Conservation (phyloP, 2,329 filamentous ascomycete genomes). For the Falciphora oryzae region DNA sequence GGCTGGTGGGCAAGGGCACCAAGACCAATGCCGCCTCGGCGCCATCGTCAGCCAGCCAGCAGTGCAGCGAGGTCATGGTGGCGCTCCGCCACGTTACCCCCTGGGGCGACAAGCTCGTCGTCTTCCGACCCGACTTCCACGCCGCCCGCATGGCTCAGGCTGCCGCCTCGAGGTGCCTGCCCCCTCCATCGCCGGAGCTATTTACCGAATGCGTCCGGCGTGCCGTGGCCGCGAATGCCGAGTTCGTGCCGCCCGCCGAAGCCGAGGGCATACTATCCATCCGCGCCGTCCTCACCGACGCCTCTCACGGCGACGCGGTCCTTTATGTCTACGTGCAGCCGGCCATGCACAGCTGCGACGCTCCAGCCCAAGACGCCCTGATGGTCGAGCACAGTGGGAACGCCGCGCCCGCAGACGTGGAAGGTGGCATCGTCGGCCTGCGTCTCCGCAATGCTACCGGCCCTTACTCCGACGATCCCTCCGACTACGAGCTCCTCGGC, state of each 20-base stretch:
- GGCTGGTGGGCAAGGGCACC: not conserved
- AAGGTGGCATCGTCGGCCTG: not conserved
- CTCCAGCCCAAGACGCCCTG: not conserved
- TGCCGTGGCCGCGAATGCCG: not conserved
- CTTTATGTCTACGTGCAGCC: not conserved
- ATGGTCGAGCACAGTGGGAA: not conserved
- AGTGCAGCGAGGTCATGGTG: not conserved
- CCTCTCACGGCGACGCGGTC: not conserved
- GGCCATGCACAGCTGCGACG: not conserved
- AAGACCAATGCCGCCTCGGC: not conserved
- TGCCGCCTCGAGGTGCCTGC: not conserved
- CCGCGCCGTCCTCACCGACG: not conserved
- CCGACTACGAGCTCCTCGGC: not conserved
- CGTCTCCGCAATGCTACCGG: not conserved
- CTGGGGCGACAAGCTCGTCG: slow-evolving; percentile 2
- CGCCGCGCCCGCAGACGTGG: too few species aligned
- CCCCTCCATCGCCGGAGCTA: not conserved
- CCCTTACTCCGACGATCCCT: not conserved
- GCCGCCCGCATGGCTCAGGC: not conserved
- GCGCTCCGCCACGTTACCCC: not conserved
- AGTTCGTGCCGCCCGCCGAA: not conserved
- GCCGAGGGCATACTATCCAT: not conserved
- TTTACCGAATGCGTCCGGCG: not conserved
- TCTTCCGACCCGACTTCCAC: not conserved
- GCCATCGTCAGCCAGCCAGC: not conserved